Conservation (phyloP, 176 grass and related monocot genomes). For the Guadua angustifolia region DNA sequence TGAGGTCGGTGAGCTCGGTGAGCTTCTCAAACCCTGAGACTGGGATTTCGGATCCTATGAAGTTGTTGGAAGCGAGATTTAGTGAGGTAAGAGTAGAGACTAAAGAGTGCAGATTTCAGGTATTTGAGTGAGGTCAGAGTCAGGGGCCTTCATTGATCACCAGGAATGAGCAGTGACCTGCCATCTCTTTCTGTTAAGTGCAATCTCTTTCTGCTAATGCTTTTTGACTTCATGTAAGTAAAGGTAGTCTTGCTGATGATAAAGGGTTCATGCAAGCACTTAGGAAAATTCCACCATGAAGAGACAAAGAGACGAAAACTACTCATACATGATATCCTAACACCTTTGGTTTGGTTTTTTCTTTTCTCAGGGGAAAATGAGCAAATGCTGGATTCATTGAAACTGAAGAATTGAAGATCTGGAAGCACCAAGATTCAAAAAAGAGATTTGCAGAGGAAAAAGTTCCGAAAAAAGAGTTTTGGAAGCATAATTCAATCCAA, state of each 20-base stretch:
- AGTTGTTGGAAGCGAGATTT: neutral
- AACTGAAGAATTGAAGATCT: constrained; percentile 2
- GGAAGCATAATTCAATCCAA: neutral
- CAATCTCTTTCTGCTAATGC: constrained; percentile 6
- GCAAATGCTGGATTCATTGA: no score
- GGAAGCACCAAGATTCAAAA: neutral
- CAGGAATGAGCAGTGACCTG: neutral
- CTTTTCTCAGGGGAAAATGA: neutral
- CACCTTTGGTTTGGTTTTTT: neutral
- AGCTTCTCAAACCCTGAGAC: neutral
- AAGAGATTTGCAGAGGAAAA: neutral
- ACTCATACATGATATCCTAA: neutral
- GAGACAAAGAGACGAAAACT: neutral
- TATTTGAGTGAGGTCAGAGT: no score
- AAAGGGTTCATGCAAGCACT: neutral
- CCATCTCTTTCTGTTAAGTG: neutral
- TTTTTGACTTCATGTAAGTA: constrained; percentile 5
- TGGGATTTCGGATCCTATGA: no score
- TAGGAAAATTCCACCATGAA: neutral
- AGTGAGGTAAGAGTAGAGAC: neutral
- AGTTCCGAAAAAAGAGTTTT: neutral
- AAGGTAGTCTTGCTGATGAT: neutral
- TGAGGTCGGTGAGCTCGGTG: neutral
- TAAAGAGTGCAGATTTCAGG: neutral
- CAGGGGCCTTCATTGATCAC: neutral